These are phyloP conservation scores for Symbiodinium natans DNA, from an alignment of 73 alveolate species.

Conservation along the genomic window DNA sequence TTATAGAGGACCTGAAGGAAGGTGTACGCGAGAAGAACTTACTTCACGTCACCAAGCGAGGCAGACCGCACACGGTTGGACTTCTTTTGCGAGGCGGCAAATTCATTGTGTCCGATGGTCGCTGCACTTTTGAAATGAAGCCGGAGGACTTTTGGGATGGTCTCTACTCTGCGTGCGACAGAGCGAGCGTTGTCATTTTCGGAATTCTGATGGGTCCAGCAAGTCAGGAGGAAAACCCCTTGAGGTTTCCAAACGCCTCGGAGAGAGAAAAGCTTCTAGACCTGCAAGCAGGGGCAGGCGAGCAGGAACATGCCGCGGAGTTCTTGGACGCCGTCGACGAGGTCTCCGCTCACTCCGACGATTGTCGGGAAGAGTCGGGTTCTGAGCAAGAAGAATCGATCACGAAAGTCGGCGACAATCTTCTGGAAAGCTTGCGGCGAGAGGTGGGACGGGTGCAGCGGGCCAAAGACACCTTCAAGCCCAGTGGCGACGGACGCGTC, in stretches of 20 bases:
- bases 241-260: not conserved
- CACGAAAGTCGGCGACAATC: not conserved
- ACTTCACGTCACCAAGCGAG: not conserved
- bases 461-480: not conserved
- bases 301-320: too few relatives aligned
- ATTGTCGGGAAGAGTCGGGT: not conserved
- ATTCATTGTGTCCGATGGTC: not conserved
- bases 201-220: not conserved
- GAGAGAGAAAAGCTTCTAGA: not conserved
- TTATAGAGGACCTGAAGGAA: not conserved
- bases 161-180: not conserved
- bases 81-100: not conserved
- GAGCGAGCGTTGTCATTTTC: not conserved
- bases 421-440: not conserved
- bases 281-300: not conserved
- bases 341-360: not conserved
- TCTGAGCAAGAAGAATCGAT: not conserved
- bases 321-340: not conserved
- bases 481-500: not conserved
- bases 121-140: not conserved
- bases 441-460: not conserved
- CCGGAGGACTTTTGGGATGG: not conserved
- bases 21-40: not conserved
- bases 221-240: not conserved
- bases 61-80: not conserved